Evolutionary conservation across 768 basidiomycete species (phyloP).

Genomic region (Tricholoma matsutake): DNA sequence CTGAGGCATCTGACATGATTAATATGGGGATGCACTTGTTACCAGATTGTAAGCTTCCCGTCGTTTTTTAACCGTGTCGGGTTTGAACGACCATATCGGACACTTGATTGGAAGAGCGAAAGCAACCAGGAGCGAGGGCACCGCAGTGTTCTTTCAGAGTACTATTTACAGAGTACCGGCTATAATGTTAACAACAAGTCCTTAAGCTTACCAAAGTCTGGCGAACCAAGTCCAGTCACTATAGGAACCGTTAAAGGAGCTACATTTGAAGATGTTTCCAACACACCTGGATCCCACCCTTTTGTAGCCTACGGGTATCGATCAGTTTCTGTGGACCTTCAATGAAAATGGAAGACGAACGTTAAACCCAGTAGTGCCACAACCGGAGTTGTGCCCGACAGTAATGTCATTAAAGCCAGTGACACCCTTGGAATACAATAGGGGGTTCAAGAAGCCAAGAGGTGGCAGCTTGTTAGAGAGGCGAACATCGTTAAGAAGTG

Average conservation of each 20-base stretch:
- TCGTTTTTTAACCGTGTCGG: too few relatives aligned
- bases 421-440: constrained; percentile 45
- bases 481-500: constrained; percentile 64
- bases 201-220: constrained; percentile 46
- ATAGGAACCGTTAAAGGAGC: constrained; percentile 4
- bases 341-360: constrained; percentile 31
- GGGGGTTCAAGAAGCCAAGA: constrained; percentile 68
- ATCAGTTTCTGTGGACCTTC: constrained; percentile 3
- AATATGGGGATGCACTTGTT: too few relatives aligned
- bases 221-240: constrained; percentile 25
- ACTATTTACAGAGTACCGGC: background rate
- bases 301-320: constrained; percentile 34
- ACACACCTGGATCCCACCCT: constrained; percentile 61
- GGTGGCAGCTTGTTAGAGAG: constrained; percentile 37
- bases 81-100: too few relatives aligned
- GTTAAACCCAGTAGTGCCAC: constrained; percentile 66
- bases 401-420: constrained; percentile 57
- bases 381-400: constrained; percentile 51
- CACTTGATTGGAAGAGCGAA: too few relatives aligned
- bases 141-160: background rate
- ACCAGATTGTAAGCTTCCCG: too few relatives aligned
- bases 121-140: background rate
- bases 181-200: background rate
- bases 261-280: background rate
- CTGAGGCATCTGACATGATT: too few relatives aligned